phyloP scores from a whole-genome alignment of 306 rosid species.

The Cicer cuneatum region DNA sequence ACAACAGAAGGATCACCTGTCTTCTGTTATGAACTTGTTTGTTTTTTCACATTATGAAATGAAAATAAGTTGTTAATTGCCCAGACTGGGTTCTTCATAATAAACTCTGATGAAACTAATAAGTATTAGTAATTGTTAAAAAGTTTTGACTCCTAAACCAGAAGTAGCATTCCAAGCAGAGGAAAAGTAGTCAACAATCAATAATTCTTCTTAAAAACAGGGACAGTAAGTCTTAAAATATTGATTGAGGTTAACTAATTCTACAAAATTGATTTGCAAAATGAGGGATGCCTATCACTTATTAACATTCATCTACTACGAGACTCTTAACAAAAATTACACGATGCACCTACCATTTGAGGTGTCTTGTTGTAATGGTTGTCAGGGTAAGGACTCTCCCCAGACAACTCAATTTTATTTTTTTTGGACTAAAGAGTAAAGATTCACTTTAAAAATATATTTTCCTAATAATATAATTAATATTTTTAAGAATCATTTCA shows the following conservation, averaged over 20 bases:
- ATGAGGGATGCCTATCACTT: too few species aligned
- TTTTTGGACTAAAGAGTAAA: background rate
- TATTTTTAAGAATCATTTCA: background rate
- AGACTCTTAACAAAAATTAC: too few species aligned
- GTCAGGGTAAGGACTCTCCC: too few species aligned
- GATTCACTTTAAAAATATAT: background rate
- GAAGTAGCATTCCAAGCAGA: constrained; percentile 24
- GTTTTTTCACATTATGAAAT: background rate
- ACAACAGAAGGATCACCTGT: background rate
- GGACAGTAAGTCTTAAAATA: too few species aligned
- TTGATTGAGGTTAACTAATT: too few species aligned
- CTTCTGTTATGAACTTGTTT: background rate
- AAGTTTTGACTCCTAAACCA: background rate
- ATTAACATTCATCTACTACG: too few species aligned
- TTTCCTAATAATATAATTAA: background rate
- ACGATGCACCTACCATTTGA: too few species aligned
- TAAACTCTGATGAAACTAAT: background rate
- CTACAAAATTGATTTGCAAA: too few species aligned
- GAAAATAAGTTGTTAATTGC: constrained; percentile 6
- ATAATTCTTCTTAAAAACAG: too few species aligned
- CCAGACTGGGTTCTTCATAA: background rate
- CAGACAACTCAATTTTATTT: too few species aligned
- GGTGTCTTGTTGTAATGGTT: too few species aligned
- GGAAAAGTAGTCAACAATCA: background rate
- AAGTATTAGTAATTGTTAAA: constrained; percentile 1